These are phyloP conservation scores for Coemansia sp. DNA, from an alignment of 192 early-diverging fungal genomes.

Conservation along the genomic window DNA sequence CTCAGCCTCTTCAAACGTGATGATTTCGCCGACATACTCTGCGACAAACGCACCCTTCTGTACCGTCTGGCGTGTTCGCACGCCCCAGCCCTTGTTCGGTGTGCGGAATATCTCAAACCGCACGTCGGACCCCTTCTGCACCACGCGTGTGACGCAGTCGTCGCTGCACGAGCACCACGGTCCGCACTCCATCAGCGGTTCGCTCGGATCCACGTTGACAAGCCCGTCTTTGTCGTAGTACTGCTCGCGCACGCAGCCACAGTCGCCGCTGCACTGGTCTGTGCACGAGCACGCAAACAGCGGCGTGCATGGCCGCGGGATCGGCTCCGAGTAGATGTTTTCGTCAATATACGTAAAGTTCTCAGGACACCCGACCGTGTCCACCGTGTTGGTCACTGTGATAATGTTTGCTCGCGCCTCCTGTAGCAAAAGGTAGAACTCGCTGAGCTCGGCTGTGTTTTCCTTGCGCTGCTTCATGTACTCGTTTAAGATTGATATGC, in stretches of 20 bases:
- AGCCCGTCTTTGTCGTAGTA: slow-evolving; percentile 40
- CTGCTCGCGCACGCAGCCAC: slow-evolving; percentile 22
- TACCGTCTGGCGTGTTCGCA: slow-evolving; percentile 22
- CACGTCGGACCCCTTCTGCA: slow-evolving; percentile 40
- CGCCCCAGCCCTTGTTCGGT: slow-evolving; percentile 52
- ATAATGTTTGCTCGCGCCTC: slow-evolving; percentile 24
- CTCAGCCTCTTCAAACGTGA: slow-evolving; percentile 75
- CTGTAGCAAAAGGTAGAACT: slow-evolving; percentile 28
- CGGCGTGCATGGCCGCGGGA: slow-evolving; percentile 44
- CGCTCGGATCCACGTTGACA: slow-evolving; percentile 6
- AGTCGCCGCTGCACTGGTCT: slow-evolving; percentile 16
- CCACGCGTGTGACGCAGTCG: slow-evolving; percentile 41
- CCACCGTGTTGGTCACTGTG: slow-evolving; percentile 42
- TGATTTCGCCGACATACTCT: slow-evolving; percentile 96
- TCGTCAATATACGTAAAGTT: slow-evolving; percentile 46
- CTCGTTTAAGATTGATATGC: background rate
- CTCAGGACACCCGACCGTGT: slow-evolving; percentile 27
- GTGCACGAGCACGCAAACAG: slow-evolving; percentile 39
- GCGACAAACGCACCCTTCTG: slow-evolving; percentile 77
- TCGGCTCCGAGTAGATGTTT: slow-evolving; percentile 34
- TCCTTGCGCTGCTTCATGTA: background rate
- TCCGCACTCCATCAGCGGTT: slow-evolving; percentile 44
- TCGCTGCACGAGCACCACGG: slow-evolving; percentile 37
- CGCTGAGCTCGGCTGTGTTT: slow-evolving; percentile 35
- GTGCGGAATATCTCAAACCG: slow-evolving; percentile 46